A percentile compares a stretch with the other conserved stretches of the same genome.
Conservation (phyloP, 768 basidiomycete genomes). For the Boletus tylopilopsis region DNA sequence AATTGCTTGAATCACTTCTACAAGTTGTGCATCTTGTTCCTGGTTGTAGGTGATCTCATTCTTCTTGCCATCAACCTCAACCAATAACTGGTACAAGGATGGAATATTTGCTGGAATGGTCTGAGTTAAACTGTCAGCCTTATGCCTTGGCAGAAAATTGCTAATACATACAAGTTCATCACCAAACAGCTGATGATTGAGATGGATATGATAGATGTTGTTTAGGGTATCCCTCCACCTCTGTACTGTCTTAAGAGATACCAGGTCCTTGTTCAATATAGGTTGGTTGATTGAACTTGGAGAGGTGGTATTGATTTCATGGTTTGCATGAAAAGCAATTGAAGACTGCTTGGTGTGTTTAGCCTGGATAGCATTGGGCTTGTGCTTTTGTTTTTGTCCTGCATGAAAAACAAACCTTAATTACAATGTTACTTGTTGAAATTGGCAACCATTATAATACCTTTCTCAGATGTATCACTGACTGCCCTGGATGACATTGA, state of each 20-base stretch:
- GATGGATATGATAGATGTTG: neutral
- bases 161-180: slow-evolving; percentile 14
- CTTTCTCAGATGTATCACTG: too few species aligned
- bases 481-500: too few species aligned
- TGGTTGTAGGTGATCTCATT: slow-evolving; percentile 19
- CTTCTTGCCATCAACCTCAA: slow-evolving; percentile 21
- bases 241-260: slow-evolving; percentile 5
- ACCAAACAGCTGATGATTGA: slow-evolving; percentile 12
- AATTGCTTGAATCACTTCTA: slow-evolving; percentile 9
- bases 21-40: slow-evolving; percentile 7
- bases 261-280: neutral
- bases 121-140: slow-evolving; percentile 8
- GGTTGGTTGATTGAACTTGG: neutral
- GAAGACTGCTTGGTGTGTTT: neutral
- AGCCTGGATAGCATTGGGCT: neutral
- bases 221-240: slow-evolving; percentile 13
- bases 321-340: neutral
- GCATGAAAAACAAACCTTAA: neutral
- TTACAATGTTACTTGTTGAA: too few species aligned
- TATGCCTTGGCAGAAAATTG: neutral
- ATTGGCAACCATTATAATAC: too few species aligned
- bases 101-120: neutral
- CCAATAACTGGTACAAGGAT: slow-evolving; percentile 17
- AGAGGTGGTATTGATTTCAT: neutral
- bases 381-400: neutral